Conservation (phyloP, 257 asterid genomes). For the Gentiana dahurica region DNA sequence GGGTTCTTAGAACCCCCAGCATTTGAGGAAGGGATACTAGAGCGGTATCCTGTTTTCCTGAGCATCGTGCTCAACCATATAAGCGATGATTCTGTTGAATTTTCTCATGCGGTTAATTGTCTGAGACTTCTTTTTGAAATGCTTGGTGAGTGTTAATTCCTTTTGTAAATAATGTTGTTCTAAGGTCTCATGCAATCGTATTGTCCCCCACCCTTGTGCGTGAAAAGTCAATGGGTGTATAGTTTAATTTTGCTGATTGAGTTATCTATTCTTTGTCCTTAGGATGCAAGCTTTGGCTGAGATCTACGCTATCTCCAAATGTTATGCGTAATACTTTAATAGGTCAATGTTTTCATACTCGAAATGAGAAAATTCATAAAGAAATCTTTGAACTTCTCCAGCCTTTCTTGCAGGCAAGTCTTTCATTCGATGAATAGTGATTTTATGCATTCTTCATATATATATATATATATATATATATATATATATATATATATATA, state of each 20-base stretch:
- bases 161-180: neutral
- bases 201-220: neutral
- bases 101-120: conserved; percentile 90
- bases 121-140: conserved; percentile 81
- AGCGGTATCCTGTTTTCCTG: conserved; percentile 85
- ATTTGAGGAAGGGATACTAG: conserved; percentile 96
- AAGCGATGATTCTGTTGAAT: conserved; percentile 83
- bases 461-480: no score
- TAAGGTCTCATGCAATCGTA: no score
- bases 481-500: no score
- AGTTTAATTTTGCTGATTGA: conserved; percentile 1
- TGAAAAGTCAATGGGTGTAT: neutral
- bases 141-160: conserved; percentile 55
- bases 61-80: conserved; percentile 91
- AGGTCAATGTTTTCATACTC: conserved; percentile 98
- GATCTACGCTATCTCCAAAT: conserved; percentile 87
- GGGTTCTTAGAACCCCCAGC: conserved; percentile 94
- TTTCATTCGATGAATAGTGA: neutral
- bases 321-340: conserved; percentile 92
- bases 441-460: conserved; percentile 10
- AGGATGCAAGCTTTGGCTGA: conserved; percentile 97
- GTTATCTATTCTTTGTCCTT: conserved; percentile 10
- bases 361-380: conserved; percentile 95
- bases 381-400: conserved; percentile 96
- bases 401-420: conserved; percentile 90